phyloP scores from a whole-genome alignment of 169 alveolate genomes.

The Eimeria maxima region DNA sequence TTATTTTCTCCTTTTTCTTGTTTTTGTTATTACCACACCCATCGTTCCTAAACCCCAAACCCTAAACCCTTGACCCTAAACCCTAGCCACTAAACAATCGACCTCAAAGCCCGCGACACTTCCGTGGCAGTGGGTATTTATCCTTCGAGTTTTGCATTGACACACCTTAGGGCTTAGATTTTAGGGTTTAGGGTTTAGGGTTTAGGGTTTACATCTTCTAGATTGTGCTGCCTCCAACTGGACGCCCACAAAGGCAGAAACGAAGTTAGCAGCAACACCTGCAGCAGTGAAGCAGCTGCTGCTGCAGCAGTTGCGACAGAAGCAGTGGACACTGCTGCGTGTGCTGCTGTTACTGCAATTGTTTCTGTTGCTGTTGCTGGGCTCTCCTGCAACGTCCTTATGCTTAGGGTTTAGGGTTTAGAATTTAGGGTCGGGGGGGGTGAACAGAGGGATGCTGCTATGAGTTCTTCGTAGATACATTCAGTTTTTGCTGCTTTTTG shows the following conservation, averaged over 20 bases:
- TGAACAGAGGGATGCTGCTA: not conserved
- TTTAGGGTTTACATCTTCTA: not conserved
- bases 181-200: constrained; percentile 3
- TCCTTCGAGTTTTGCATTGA: too few species aligned
- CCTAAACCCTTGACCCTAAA: too few species aligned
- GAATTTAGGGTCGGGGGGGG: not conserved
- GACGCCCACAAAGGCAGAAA: too few species aligned
- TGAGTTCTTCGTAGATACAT: not conserved
- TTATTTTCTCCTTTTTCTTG: too few species aligned
- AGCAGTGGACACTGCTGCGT: not conserved
- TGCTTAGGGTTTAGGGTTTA: not conserved
- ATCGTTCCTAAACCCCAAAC: too few species aligned
- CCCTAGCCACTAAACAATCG: too few species aligned
- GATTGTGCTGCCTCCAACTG: too few species aligned
- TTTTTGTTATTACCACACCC: too few species aligned
- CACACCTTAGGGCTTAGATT: not conserved
- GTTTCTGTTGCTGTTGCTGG: not conserved
- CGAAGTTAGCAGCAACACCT: not conserved
- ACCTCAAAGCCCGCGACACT: too few species aligned
- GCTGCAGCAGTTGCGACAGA: not conserved
- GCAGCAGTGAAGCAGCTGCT: too few species aligned
- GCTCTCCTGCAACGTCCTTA: not conserved
- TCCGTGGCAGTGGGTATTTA: too few species aligned
- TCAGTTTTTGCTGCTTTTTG: not conserved
- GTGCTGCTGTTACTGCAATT: not conserved